A percentile compares a stretch with the other conserved stretches of the same genome.
phyloP scores from a whole-genome alignment of 1,284 basidiomycete species.

The Ceratorhiza oryzae-sativae region DNA sequence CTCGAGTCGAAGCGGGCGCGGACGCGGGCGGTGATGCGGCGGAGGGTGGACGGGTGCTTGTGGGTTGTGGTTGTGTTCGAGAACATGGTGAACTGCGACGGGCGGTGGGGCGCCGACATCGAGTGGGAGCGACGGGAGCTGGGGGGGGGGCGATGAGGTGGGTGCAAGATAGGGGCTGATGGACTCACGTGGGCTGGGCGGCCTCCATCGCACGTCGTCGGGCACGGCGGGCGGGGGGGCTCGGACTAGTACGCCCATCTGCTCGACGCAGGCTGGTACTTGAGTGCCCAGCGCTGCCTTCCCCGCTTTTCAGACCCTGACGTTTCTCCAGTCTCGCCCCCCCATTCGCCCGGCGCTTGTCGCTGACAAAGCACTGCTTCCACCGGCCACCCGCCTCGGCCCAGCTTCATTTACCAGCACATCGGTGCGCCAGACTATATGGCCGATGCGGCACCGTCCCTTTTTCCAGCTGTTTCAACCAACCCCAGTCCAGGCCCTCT shows the following conservation, averaged over 20 bases:
- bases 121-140: slow-evolving; percentile 34
- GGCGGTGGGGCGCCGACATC: slow-evolving; percentile 33
- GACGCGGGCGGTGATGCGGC: slow-evolving; percentile 34
- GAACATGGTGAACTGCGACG: slow-evolving; percentile 33
- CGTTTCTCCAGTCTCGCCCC: not conserved
- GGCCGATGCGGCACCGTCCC: not conserved
- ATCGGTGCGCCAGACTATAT: not conserved
- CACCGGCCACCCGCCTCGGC: not conserved
- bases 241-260: not conserved
- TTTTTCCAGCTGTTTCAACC: slow-evolving; percentile 5
- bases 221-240: not conserved
- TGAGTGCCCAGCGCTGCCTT: not conserved
- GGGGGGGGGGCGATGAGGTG: not conserved
- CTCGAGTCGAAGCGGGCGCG: slow-evolving; percentile 33
- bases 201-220: not conserved
- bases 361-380: not conserved
- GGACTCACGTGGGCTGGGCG: slow-evolving; percentile 28
- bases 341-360: not conserved
- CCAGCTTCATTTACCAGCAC: not conserved
- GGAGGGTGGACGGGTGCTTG: slow-evolving; percentile 29
- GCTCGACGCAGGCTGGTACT: not conserved
- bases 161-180: slow-evolving; percentile 18
- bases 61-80: slow-evolving; percentile 22
- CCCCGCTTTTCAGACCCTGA: slow-evolving; percentile 7
- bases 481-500: slow-evolving; percentile 4